These are phyloP conservation scores for Debaryomycetaceae sp. DNA, from an alignment of 1,139 yeast genomes.

Conservation along the genomic window DNA sequence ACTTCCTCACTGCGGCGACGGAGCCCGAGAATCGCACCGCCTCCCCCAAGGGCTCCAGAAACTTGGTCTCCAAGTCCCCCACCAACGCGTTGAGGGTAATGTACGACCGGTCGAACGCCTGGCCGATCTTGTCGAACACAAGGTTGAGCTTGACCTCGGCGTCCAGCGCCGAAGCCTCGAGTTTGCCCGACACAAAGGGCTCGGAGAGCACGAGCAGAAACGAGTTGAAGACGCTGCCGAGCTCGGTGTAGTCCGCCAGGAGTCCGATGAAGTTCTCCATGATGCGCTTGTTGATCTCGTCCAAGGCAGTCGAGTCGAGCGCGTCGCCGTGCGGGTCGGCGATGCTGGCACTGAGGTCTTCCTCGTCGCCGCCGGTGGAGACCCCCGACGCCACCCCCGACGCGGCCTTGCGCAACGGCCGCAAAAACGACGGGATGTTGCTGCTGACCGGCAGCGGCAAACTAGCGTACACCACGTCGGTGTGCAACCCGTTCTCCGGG, in stretches of 20 bases:
- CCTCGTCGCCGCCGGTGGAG: slow-evolving; percentile 1
- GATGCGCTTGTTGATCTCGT: slow-evolving; percentile 61
- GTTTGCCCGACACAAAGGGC: slow-evolving; percentile 19
- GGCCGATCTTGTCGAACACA: slow-evolving; percentile 67
- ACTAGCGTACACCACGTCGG: slow-evolving; percentile 54
- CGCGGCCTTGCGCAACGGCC: slow-evolving; percentile 21
- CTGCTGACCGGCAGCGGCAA: slow-evolving; percentile 56
- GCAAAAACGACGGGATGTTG: slow-evolving; percentile 29
- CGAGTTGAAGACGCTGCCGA: slow-evolving; percentile 69
- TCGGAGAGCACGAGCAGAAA: slow-evolving; percentile 63
- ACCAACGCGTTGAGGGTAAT: slow-evolving; percentile 64
- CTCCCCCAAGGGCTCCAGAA: slow-evolving; percentile 83
- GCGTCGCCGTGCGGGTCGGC: slow-evolving; percentile 13
- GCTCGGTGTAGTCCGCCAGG: slow-evolving; percentile 62
- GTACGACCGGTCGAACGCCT: slow-evolving; percentile 70
- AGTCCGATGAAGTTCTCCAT: slow-evolving; percentile 61
- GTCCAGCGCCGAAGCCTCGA: slow-evolving; percentile 13
- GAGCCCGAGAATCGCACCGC: slow-evolving; percentile 72
- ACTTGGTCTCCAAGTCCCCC: slow-evolving; percentile 64
- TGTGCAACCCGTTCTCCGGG: slow-evolving; percentile 51
- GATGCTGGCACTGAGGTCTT: slow-evolving; percentile 7
- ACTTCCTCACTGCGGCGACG: slow-evolving; percentile 63
- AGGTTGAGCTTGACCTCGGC: slow-evolving; percentile 31
- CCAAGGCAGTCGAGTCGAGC: slow-evolving; percentile 45
- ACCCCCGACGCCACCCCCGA: neutral